Conservation (phyloP, 306 rosid species). For the Rosa rugosa region DNA sequence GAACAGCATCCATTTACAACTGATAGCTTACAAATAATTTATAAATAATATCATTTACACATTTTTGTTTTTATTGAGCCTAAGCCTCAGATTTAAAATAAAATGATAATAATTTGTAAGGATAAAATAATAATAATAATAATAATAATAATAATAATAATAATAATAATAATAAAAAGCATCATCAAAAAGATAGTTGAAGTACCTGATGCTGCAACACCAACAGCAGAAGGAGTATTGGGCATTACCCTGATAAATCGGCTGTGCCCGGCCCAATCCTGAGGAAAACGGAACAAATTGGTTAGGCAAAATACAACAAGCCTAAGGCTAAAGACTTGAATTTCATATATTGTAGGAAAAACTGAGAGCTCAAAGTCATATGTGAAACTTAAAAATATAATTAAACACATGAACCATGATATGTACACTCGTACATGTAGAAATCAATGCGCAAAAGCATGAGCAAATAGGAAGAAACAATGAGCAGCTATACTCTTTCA, state of each 20-base stretch:
- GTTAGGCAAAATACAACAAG: not conserved
- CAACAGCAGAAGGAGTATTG: slow-evolving; percentile 79
- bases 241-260: slow-evolving; percentile 88
- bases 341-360: not conserved
- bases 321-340: not conserved
- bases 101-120: not conserved
- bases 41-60: not conserved
- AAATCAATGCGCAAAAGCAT: not conserved
- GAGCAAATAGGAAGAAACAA: not conserved
- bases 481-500: no score
- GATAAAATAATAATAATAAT: no score
- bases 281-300: slow-evolving; percentile 7
- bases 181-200: not conserved
- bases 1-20: not conserved
- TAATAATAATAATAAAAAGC: no score
- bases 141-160: no score
- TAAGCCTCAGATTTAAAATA: not conserved
- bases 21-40: no score
- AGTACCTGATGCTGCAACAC: slow-evolving; percentile 79
- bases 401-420: no score
- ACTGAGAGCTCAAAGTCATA: not conserved
- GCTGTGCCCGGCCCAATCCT: slow-evolving; percentile 79
- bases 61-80: no score
- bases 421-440: no score
- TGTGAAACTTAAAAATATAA: not conserved